A percentile compares a stretch with the other conserved stretches of the same genome.
Evolutionary conservation across 768 basidiomycete species (phyloP).

Genomic region (Leucocoprinus leucothites): DNA sequence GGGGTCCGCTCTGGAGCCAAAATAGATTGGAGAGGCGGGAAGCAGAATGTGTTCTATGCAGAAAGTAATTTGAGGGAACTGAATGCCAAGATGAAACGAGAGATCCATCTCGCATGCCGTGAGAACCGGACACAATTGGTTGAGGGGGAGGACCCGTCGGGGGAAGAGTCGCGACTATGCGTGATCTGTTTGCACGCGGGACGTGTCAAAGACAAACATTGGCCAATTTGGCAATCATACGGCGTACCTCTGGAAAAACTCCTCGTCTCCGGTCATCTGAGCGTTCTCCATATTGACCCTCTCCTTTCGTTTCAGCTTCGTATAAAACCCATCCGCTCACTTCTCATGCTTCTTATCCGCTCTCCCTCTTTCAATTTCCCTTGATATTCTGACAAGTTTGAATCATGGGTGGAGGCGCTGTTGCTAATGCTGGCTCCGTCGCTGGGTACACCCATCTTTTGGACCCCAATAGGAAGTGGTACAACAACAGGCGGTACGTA

Average conservation of each 20-base stretch:
- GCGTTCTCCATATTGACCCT: slow-evolving; percentile 20
- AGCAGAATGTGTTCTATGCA: neutral
- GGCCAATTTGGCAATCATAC: slow-evolving; percentile 8
- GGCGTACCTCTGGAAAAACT: slow-evolving; percentile 45
- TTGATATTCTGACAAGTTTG: slow-evolving; percentile 17
- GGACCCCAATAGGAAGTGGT: slow-evolving; percentile 70
- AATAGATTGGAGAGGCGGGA: neutral
- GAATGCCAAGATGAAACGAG: slow-evolving; percentile 1
- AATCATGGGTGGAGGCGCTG: slow-evolving; percentile 57
- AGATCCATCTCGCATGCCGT: slow-evolving; percentile 9
- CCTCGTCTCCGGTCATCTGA: slow-evolving; percentile 29
- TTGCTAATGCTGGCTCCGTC: slow-evolving; percentile 27
- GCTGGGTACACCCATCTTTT: slow-evolving; percentile 51
- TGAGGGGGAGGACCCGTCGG: neutral
- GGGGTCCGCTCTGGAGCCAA: neutral
- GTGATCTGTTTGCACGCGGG: neutral
- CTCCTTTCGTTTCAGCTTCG: slow-evolving; percentile 12
- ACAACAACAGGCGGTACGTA: slow-evolving; percentile 68
- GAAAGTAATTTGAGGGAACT: neutral
- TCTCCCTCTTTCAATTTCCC: slow-evolving; percentile 23
- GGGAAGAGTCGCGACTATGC: neutral
- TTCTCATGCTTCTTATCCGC: slow-evolving; percentile 26
- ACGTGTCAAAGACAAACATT: neutral
- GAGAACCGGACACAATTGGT: slow-evolving; percentile 4
- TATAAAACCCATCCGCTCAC: slow-evolving; percentile 30